These are phyloP conservation scores for Xylariaceae sp. DNA, from an alignment of 2,329 filamentous ascomycete genomes.

Conservation along the genomic window DNA sequence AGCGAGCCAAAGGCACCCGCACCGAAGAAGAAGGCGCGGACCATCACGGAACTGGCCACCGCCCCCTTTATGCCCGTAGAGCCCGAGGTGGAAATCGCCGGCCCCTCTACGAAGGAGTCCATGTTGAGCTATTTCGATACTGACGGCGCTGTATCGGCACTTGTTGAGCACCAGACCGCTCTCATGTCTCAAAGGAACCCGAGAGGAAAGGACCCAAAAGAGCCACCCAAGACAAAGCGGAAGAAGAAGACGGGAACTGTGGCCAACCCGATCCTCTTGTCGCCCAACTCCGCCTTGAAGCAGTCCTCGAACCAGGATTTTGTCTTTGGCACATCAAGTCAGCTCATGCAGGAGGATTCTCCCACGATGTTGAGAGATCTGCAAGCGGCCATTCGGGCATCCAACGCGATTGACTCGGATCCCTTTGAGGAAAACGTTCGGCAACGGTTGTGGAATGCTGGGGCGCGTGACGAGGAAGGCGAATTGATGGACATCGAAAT, in stretches of 20 bases:
- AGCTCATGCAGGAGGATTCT: conserved; percentile 70
- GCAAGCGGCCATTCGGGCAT: conserved; percentile 57
- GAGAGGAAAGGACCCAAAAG: conserved; percentile 36
- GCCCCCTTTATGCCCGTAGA: conserved; percentile 56
- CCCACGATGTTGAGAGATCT: conserved; percentile 61
- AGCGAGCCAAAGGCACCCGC: conserved; percentile 44
- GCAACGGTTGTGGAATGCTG: conserved; percentile 64
- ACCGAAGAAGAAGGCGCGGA: conserved; percentile 66
- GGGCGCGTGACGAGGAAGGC: conserved; percentile 62
- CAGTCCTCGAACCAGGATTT: conserved; percentile 69
- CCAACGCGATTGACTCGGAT: conserved; percentile 43
- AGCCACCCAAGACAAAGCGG: conserved; percentile 24
- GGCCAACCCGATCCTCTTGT: conserved; percentile 55
- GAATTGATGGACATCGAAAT: conserved; percentile 60
- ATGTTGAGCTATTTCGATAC: conserved; percentile 44
- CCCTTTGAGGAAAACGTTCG: conserved; percentile 34
- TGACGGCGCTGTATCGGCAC: conserved; percentile 31
- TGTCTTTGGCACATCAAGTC: conserved; percentile 82
- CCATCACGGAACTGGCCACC: conserved; percentile 74
- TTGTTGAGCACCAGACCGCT: conserved; percentile 32
- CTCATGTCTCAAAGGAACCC: conserved; percentile 29
- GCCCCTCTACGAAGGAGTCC: conserved; percentile 31
- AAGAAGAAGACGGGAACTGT: conserved; percentile 36
- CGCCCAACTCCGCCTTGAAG: conserved; percentile 63
- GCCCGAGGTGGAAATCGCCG: conserved; percentile 27